phyloP scores from a whole-genome alignment of 2,329 filamentous ascomycete genomes.

The Monilinia fructicola region DNA sequence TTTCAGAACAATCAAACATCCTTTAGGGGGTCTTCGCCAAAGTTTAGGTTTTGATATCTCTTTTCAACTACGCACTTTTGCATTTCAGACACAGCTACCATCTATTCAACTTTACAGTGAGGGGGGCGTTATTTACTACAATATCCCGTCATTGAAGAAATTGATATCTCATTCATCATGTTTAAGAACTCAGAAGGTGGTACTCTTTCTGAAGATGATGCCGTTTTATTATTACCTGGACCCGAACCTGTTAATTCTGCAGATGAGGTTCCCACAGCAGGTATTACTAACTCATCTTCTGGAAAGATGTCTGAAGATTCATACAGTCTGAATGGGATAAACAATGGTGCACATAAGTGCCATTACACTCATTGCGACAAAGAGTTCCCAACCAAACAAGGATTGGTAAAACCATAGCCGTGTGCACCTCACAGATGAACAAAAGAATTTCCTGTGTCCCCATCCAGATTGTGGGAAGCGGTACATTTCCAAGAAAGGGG shows the following conservation, averaged over 20 bases:
- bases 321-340: too few species aligned
- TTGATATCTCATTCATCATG: too few species aligned
- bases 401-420: neutral
- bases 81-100: neutral
- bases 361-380: neutral
- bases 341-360: neutral
- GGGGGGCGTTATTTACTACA: too few species aligned
- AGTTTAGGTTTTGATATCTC: neutral
- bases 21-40: neutral
- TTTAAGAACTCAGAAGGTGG: too few species aligned
- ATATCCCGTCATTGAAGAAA: too few species aligned
- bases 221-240: too few species aligned
- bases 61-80: neutral
- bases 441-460: neutral
- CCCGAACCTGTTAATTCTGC: too few species aligned
- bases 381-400: neutral
- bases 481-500: neutral
- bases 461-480: neutral
- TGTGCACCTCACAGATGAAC: neutral
- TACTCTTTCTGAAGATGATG: too few species aligned
- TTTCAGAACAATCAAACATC: neutral
- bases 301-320: too few species aligned
- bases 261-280: too few species aligned
- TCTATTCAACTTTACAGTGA: neutral
- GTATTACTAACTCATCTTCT: too few species aligned